A percentile compares a stretch with the other conserved stretches of the same genome.
Conservation (phyloP, 176 grass and related monocot species). For the Ensete ventricosum region DNA sequence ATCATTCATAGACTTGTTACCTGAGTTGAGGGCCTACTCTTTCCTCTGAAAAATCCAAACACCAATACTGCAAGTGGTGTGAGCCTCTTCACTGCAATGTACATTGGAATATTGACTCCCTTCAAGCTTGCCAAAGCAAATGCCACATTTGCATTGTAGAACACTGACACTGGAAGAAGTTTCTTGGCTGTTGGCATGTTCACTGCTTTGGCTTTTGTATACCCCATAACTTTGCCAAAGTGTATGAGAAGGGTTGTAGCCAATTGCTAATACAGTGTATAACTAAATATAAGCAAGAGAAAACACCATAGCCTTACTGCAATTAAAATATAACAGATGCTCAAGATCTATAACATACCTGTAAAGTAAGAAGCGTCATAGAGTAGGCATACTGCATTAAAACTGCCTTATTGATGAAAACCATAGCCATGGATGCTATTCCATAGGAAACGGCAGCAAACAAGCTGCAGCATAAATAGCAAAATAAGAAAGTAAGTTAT, state of each 20-base stretch:
- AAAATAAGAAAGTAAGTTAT: background rate
- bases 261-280: constrained; percentile 55
- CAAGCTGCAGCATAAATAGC: constrained; percentile 45
- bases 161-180: constrained; percentile 74
- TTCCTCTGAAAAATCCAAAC: constrained; percentile 46
- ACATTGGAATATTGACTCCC: constrained; percentile 98
- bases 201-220: constrained; percentile 70
- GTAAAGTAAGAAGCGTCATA: constrained; percentile 89
- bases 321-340: background rate
- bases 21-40: constrained; percentile 67
- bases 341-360: constrained; percentile 32
- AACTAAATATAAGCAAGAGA: background rate
- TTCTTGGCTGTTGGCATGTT: constrained; percentile 63
- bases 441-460: constrained; percentile 81
- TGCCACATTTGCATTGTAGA: constrained; percentile 98
- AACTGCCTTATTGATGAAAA: constrained; percentile 95
- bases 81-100: constrained; percentile 95
- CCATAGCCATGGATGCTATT: constrained; percentile 85
- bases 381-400: constrained; percentile 91
- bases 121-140: constrained; percentile 94
- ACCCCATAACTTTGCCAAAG: constrained; percentile 48
- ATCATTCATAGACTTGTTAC: background rate
- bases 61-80: constrained; percentile 91
- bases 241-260: constrained; percentile 70
- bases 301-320: background rate